A percentile compares a stretch with the other conserved stretches of the same genome.
phyloP scores from a whole-genome alignment of 176 grass and related monocot species.

The Juncus inflexus region DNA sequence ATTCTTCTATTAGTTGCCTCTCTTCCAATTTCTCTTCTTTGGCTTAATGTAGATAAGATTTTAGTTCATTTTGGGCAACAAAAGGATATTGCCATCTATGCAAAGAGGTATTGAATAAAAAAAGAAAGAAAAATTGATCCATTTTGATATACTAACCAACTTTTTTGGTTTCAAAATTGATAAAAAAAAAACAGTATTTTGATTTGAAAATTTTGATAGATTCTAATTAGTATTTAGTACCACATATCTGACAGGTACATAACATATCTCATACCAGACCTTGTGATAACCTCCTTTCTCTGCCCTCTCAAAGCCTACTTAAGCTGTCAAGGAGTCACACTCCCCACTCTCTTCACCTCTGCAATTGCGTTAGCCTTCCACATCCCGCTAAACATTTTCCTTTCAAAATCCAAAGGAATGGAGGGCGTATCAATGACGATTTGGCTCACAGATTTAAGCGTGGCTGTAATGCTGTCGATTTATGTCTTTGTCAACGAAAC shows the following conservation, averaged over 20 bases:
- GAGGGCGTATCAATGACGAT: conserved; percentile 57
- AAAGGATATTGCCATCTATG: conserved; percentile 44
- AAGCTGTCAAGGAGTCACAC: conserved; percentile 71
- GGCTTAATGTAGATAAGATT: conserved; percentile 61
- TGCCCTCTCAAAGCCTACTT: conserved; percentile 73
- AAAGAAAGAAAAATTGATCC: too few species aligned
- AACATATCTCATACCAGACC: conserved; percentile 56
- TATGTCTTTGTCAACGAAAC: conserved; percentile 37
- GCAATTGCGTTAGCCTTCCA: conserved; percentile 53
- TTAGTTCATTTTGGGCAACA: conserved; percentile 64
- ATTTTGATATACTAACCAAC: too few species aligned
- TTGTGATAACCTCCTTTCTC: conserved; percentile 56
- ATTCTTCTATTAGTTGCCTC: conserved; percentile 48
- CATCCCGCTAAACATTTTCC: conserved; percentile 45
- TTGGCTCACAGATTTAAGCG: conserved; percentile 61
- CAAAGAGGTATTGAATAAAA: conserved; percentile 31
- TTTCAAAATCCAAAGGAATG: conserved; percentile 45
- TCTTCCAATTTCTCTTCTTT: conserved; percentile 56
- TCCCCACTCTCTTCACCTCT: conserved; percentile 54
- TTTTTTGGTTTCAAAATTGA: too few species aligned
- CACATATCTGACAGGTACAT: conserved; percentile 23
- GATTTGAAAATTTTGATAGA: too few species aligned
- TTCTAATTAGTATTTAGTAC: background rate
- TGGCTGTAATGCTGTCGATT: conserved; percentile 33
- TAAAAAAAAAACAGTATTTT: too few species aligned